Evolutionary conservation across 176 grass and related monocot genomes (phyloP), one percentile per base, ranked within the genome.

Genomic region (Saccharum spontaneum): DNA sequence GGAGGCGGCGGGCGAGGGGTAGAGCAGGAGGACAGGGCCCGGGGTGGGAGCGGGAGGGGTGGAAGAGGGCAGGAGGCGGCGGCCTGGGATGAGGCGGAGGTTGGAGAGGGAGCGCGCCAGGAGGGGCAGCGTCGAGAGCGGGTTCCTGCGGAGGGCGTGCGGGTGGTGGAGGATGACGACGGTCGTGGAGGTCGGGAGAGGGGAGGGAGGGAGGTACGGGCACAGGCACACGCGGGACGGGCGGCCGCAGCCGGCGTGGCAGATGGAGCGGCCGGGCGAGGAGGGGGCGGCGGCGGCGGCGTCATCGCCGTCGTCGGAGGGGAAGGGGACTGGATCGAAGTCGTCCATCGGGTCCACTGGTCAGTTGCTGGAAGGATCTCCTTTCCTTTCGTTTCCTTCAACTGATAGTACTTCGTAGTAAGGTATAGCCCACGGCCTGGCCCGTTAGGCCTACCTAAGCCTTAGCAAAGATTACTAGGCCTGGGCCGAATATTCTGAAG

Each of bases 121-220:
- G 69, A 94, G 85, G 78, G 92, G 92, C 10, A 94, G 73, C 6
- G 92, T 94, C 41, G 92, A 86, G 36, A 92, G 92, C 5, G 77
- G 92, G 63, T 94, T 92, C 82, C 87, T 87, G 44, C 66, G 89
- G 81, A 94, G 49, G 9, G 87, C 82, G 73, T 91, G 89, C 9
- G 92, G 92, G 78, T 90, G 89, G 78, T 90, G 92, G 82, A 94
- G 87, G 84, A 94, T 43, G 77, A 91, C 23, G 60, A 94, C 61
- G 81, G 84, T 70, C 20, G 89, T 87, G 50, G 87, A 86, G 36
- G 89, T 94, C 73, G 44, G 81, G 45, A 94, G 46, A 20, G 81
- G 89, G 23, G 63, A n/a, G 2, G 23, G 8, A 1, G 89, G 87
- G 4, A 94, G 77, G 46, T 94, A 10, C 0, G 77, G 76, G 84